Evolutionary conservation across 768 basidiomycete species (phyloP), one percentile per base, ranked within the genome.

Genomic region (Podaxis mareebaensis): DNA sequence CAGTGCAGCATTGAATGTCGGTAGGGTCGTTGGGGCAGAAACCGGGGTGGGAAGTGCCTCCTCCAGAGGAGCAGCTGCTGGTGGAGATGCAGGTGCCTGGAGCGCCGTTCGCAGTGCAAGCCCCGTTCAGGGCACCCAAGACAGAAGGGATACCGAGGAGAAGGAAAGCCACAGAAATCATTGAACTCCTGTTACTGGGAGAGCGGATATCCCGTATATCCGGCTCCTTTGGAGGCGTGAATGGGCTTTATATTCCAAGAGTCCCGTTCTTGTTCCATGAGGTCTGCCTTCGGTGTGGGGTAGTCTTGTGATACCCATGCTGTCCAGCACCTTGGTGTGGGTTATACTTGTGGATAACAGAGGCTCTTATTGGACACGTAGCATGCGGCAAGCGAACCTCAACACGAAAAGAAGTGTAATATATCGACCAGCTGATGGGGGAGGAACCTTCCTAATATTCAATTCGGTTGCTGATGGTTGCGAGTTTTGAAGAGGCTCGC

Each of bases 1-100:
- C 72, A 7, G 70, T 71, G 66, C 73, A 74, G 60, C 73, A 74
- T 42, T 65, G 64, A 4, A 73, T 65, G 56, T 71, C 63, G 26
- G 69, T 44, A 13, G 71, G 72, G 65, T 74, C 73, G 33, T 66
- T 72, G 12, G 72, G 72, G 57, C 73, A 74, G 55, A 67, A 71
- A 8, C 71, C 72, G 6, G 67, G 12, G 42, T 66, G 65, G 2
- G 70, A 66, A 4, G 68, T 71, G 7, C 72, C 72, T 22, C 69
- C 70, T 1, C 66, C 64, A 40, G 67, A 53, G 8, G 69, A 67
- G 42, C 73, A 74, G 28, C 64, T 64, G 4, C 67, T 51, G 11
- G 71, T 73, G 4, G 68, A 11, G 20, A 74, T 38, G 59, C 73
- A 74, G 33, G 71, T 66, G 2, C 73, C 73, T 4, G 72, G 71